phyloP scores from a whole-genome alignment of 228 moss, liverwort and hornwort species.

The Sphagnum fallax region DNA sequence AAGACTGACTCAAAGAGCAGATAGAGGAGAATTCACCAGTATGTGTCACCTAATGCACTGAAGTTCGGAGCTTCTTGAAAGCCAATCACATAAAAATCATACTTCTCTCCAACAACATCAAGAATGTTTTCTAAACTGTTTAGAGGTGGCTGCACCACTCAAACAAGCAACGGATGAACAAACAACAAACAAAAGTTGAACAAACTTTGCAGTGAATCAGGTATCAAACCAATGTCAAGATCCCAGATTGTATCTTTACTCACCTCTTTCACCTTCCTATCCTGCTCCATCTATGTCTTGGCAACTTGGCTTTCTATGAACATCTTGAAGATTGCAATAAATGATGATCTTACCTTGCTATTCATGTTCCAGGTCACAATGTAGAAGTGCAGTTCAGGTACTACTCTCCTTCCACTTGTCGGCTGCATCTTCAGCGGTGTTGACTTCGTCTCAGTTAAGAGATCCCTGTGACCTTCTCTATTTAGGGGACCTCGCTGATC shows the following conservation, averaged over 20 bases:
- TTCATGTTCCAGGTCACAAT: slow-evolving; percentile 93
- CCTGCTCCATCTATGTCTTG: not conserved
- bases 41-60: slow-evolving; percentile 50
- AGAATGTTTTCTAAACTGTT: slow-evolving; percentile 48
- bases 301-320: not conserved
- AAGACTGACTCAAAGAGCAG: not conserved
- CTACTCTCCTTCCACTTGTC: not conserved
- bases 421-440: not conserved
- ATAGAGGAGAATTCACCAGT: slow-evolving; percentile 25
- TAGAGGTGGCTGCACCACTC: slow-evolving; percentile 34
- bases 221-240: not conserved
- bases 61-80: slow-evolving; percentile 75
- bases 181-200: not conserved
- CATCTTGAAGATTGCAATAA: not conserved
- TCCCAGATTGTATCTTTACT: not conserved
- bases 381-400: slow-evolving; percentile 52
- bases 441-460: not conserved
- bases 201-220: not conserved
- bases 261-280: not conserved
- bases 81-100: slow-evolving; percentile 66
- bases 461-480: slow-evolving; percentile 2
- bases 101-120: slow-evolving; percentile 45
- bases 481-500: not conserved
- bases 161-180: not conserved
- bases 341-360: slow-evolving; percentile 43